Evolutionary conservation across 768 basidiomycete species (phyloP).

Genomic region (Kwoniella europaea): DNA sequence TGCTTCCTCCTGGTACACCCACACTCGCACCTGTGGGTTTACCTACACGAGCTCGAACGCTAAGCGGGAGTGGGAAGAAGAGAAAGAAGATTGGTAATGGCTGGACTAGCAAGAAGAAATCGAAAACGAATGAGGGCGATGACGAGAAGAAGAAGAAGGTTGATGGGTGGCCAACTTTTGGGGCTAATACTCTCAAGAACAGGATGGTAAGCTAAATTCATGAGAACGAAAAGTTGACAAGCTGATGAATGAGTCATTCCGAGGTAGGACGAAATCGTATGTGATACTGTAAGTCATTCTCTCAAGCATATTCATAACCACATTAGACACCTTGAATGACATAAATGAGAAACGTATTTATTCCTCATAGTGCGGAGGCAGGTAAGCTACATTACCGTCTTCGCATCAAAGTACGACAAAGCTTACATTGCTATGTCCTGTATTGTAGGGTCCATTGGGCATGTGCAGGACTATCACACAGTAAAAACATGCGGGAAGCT

Average conservation of each 20-base stretch:
- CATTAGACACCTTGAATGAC: too few relatives aligned
- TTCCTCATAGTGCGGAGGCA: slow-evolving; percentile 20
- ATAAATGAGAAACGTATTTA: too few relatives aligned
- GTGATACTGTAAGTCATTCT: slow-evolving; percentile 19
- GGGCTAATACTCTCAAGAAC: slow-evolving; percentile 16
- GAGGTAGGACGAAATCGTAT: slow-evolving; percentile 17
- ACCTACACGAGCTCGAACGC: not conserved
- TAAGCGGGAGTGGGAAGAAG: not conserved
- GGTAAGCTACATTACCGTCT: slow-evolving; percentile 5
- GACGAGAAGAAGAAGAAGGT: not conserved
- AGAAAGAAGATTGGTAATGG: not conserved
- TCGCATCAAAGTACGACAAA: too few relatives aligned
- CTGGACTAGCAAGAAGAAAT: not conserved
- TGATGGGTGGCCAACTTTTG: slow-evolving; percentile 9
- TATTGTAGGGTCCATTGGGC: slow-evolving; percentile 26
- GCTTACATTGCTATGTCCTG: not conserved
- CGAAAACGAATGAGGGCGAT: not conserved
- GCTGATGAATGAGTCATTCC: not conserved
- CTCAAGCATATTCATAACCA: not conserved
- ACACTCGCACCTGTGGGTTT: not conserved
- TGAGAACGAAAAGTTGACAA: too few relatives aligned
- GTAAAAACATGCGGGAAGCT: slow-evolving; percentile 15
- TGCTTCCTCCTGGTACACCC: slow-evolving; percentile 7
- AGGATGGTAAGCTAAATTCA: slow-evolving; percentile 17
- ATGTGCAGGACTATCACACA: slow-evolving; percentile 23